Evolutionary conservation across 2,329 filamentous ascomycete species (phyloP).

Genomic region (Exophiala xenobiotica): DNA sequence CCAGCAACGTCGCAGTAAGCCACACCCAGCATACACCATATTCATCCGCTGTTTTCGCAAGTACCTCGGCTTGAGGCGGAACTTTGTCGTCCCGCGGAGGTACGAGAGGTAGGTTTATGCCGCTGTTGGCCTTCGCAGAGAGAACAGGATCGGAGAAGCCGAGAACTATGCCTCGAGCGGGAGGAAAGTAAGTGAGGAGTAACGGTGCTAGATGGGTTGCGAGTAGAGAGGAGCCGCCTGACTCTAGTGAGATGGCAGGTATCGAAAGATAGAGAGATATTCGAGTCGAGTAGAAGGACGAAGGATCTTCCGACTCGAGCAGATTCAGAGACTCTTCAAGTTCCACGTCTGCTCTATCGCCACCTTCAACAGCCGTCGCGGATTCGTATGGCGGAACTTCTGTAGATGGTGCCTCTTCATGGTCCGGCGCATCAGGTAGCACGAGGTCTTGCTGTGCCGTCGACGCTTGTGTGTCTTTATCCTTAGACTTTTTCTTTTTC

Average conservation of each 20-base stretch:
- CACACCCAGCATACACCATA: conserved; percentile 84
- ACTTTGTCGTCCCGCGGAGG: conserved; percentile 32
- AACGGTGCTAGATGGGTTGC: conserved; percentile 62
- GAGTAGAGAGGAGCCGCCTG: conserved; percentile 57
- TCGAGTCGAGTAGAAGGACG: conserved; percentile 27
- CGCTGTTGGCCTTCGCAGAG: conserved; percentile 33
- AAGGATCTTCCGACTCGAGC: conserved; percentile 21
- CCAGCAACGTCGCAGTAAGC: conserved; percentile 80
- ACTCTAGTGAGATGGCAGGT: conserved; percentile 54
- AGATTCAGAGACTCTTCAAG: conserved; percentile 7
- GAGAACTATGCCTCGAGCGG: conserved; percentile 52
- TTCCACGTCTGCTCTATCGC: conserved; percentile 1
- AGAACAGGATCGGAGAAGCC: conserved; percentile 29
- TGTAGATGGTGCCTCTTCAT: conserved; percentile 1
- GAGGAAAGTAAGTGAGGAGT: conserved; percentile 63
- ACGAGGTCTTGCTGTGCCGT: conserved; percentile 19
- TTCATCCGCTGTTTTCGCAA: conserved; percentile 63
- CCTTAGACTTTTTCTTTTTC: conserved; percentile 9
- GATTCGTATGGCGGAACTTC: neutral
- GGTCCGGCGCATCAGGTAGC: conserved; percentile 11
- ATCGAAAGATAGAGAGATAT: conserved; percentile 63
- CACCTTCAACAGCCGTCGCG: neutral
- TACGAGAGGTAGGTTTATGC: conserved; percentile 40
- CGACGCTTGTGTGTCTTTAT: conserved; percentile 2
- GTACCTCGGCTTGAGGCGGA: conserved; percentile 41